Conservation (phyloP, 345 rosid genomes). For the Hibiscus syriacus region DNA sequence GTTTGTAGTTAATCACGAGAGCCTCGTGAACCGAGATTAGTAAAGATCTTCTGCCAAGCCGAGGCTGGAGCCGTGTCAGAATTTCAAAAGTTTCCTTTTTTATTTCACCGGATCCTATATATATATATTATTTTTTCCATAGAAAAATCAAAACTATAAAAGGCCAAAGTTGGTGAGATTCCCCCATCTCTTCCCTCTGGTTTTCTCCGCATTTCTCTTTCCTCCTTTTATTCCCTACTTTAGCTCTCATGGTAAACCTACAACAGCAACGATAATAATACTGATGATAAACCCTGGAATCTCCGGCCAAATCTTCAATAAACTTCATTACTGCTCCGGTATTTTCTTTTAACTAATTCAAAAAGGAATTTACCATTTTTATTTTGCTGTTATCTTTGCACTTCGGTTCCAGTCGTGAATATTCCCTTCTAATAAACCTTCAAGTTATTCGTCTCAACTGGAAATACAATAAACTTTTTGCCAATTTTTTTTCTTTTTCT, state of each 20-base stretch:
- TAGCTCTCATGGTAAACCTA: not conserved
- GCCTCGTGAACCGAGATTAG: too few relatives aligned
- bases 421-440: not conserved
- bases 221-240: too few relatives aligned
- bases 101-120: too few relatives aligned
- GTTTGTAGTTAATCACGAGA: too few relatives aligned
- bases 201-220: not conserved
- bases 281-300: constrained; percentile 2
- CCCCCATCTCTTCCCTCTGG: not conserved
- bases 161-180: constrained; percentile 1
- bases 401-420: constrained; percentile 13
- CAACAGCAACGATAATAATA: not conserved
- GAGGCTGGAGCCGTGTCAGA: too few relatives aligned
- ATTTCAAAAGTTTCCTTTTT: too few relatives aligned
- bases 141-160: not conserved
- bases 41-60: too few relatives aligned
- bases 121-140: too few relatives aligned
- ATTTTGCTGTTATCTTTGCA: constrained; percentile 6
- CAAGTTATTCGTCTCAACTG: not conserved
- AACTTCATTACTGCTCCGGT: not conserved
- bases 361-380: not conserved
- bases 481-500: not conserved
- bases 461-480: not conserved
- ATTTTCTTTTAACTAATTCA: not conserved
- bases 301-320: not conserved